These are phyloP conservation scores for Oryza meyeriana DNA, from an alignment of 176 grass and related monocot genomes.

Conservation along the genomic window DNA sequence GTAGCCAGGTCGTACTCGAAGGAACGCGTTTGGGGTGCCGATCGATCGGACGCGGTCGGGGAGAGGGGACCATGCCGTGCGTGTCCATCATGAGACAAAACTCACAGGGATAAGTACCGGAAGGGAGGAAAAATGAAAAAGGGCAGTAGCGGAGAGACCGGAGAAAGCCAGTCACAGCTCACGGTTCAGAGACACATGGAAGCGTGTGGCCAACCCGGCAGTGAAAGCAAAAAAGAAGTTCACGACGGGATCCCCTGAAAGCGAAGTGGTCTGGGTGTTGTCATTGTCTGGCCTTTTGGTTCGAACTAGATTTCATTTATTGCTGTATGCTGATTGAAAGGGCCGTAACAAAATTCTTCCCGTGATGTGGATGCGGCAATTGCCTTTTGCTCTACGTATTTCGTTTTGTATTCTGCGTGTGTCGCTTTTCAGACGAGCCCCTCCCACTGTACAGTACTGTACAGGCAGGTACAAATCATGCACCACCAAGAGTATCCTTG, in stretches of 20 bases:
- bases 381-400: background rate
- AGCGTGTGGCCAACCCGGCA: background rate
- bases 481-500: background rate
- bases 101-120: background rate
- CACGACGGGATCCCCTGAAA: background rate
- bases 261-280: constrained; percentile 19
- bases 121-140: background rate
- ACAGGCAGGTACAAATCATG: background rate
- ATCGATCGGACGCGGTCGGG: constrained; percentile 32
- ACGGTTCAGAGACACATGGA: constrained; percentile 26
- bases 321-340: background rate
- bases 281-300: constrained; percentile 30
- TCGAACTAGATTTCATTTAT: background rate
- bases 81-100: constrained; percentile 33
- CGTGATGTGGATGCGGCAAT: background rate
- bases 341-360: background rate
- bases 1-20: background rate
- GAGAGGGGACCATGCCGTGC: constrained; percentile 3
- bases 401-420: background rate
- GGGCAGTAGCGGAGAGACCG: background rate
- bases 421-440: background rate
- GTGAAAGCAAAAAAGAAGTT: background rate
- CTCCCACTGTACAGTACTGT: background rate
- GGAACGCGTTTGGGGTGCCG: background rate
- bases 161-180: background rate